phyloP scores from a whole-genome alignment of 2,329 filamentous ascomycete species.

The Aureobasidium sp. region DNA sequence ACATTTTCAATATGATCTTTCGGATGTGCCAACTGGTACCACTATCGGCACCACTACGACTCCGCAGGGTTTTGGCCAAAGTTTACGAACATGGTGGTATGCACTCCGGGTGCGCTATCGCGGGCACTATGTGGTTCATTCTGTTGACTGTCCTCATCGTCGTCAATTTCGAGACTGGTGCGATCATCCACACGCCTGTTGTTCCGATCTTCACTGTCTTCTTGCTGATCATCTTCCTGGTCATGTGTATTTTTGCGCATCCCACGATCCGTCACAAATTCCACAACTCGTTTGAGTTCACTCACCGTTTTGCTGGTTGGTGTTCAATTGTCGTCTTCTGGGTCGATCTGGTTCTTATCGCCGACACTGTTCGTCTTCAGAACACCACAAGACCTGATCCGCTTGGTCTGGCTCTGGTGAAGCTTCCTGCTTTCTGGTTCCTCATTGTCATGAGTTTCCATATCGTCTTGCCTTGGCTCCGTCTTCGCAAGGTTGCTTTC shows the following conservation, averaged over 20 bases:
- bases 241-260: slow-evolving; percentile 55
- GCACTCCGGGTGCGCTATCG: slow-evolving; percentile 28
- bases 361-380: slow-evolving; percentile 31
- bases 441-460: slow-evolving; percentile 54
- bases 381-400: slow-evolving; percentile 15
- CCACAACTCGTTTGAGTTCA: slow-evolving; percentile 62
- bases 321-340: slow-evolving; percentile 56
- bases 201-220: slow-evolving; percentile 46
- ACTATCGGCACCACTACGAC: background rate
- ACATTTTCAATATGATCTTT: slow-evolving; percentile 11
- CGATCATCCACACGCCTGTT: slow-evolving; percentile 24
- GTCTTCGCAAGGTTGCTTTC: slow-evolving; percentile 59
- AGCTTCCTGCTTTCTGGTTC: slow-evolving; percentile 56
- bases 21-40: background rate
- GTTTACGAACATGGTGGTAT: slow-evolving; percentile 31
- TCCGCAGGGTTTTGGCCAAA: background rate
- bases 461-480: slow-evolving; percentile 63
- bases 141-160: slow-evolving; percentile 28
- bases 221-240: slow-evolving; percentile 47
- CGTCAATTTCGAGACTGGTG: slow-evolving; percentile 16
- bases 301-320: slow-evolving; percentile 67
- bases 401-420: slow-evolving; percentile 30
- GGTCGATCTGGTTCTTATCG: slow-evolving; percentile 49
- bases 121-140: slow-evolving; percentile 35
- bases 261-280: slow-evolving; percentile 52